Evolutionary conservation across 23 red algal genomes (phyloP), one percentile per base, ranked within the genome.

Genomic region (Cyanidium caldarium): DNA sequence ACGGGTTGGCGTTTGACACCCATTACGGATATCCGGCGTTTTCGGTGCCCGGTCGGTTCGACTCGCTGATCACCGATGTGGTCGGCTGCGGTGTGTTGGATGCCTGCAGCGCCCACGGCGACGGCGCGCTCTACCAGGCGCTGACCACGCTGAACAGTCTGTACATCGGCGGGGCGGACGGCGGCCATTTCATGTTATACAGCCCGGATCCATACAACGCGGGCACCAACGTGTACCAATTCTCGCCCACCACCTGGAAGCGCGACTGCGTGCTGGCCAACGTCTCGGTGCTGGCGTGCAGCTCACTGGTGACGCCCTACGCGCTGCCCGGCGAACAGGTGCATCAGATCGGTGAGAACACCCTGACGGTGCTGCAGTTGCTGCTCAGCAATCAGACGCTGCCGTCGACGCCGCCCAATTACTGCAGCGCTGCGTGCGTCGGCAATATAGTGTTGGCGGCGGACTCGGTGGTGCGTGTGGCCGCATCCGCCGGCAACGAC

Each of bases 21-120:
- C 51, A 61, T 28, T 61, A 61, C 51, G 51, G 51, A 25, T 61
- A 61, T 25, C 51, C 51, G 51, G 51, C 51, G 21, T 61, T 61
- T 28, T 61, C 51, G 3, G 21, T 61, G 7, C 51, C 51, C 31
- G 51, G 51, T 14, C 51, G 51, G n/a, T 61, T 61, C 21, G 51
- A 61, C 21, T 61, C 51, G 21, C 31, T 61, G 51, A 16, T 61
- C 10, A 28, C 23, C 13, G 51, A 61, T 28, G 51, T 28, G 5
- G 51, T 28, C 7, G 51, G 51, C 51, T 61, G 51, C 51, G 21
- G 51, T 21, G 7, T 61, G 51, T 28, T 61, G 7, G 23, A 12
- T 5, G 7, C 51, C 3, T 61, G 51, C 51, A 16, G 23, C 7
- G n/a, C 51, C n/a, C 31, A 14, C 23, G 51, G 51, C 10, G 51